These are phyloP conservation scores for Tieghemostelium lacteum DNA, from an alignment of 78 protist genomes.

Conservation along the genomic window DNA sequence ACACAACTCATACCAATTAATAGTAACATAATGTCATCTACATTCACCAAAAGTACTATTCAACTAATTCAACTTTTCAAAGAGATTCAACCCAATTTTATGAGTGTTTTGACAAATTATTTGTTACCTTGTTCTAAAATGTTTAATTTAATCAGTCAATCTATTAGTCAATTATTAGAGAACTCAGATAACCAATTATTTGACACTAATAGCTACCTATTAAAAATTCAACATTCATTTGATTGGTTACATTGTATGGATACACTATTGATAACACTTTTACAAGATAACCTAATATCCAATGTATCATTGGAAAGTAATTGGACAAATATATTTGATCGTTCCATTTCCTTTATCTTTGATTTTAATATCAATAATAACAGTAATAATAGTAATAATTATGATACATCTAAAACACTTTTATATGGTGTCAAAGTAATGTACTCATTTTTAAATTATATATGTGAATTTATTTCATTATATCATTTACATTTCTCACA, in stretches of 20 bases:
- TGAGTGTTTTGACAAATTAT: slow-evolving; percentile 1
- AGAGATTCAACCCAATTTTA: slow-evolving; percentile 12
- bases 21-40: background rate
- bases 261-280: slow-evolving; percentile 16
- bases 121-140: slow-evolving; percentile 6
- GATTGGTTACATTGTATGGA: slow-evolving; percentile 52
- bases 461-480: slow-evolving; percentile 28
- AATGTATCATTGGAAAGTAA: slow-evolving; percentile 28
- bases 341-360: slow-evolving; percentile 35
- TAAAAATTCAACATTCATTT: slow-evolving; percentile 23
- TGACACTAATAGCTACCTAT: too few relatives aligned
- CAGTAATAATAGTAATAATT: slow-evolving; percentile 1
- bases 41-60: background rate
- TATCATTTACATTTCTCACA: slow-evolving; percentile 50
- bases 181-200: too few relatives aligned
- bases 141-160: slow-evolving; percentile 9
- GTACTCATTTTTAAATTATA: slow-evolving; percentile 21
- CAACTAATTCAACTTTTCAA: background rate
- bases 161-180: too few relatives aligned
- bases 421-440: slow-evolving; percentile 4
- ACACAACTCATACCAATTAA: too few relatives aligned
- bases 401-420: background rate
- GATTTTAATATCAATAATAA: slow-evolving; percentile 21
- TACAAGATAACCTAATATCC: slow-evolving; percentile 25
- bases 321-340: slow-evolving; percentile 62